Base-by-base conservation (phyloP, 2,329 filamentous ascomycete genomes). In the Alternaria triticina region DNA sequence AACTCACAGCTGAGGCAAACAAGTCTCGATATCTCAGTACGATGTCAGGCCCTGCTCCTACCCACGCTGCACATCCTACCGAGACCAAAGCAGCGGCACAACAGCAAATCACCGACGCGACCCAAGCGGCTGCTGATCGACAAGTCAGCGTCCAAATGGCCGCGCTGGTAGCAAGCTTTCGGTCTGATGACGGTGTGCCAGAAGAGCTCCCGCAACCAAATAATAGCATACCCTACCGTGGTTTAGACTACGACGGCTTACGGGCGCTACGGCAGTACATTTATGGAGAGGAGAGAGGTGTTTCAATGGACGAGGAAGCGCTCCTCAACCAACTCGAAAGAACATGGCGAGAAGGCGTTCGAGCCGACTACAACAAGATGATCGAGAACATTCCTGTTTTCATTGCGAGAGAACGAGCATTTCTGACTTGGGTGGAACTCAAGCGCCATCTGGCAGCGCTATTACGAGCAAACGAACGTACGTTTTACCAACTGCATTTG, bases 351-450 rank as follows among this genome's bases (percentile, higher is more conserved):
- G 74, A 75, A 46, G 66, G 67, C 17, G 72, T 78, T 11, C 64
- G 76, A 52, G 70, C 68, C 12, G 70, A 75, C 52, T 67, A 72
- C 40, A 62, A 74, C 15, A 73, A 69, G 55, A 71, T 74, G 50
- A 43, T 74, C 9, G 70, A 73, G 9, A 73, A 77, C 55, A 67
- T 75, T 30, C 62, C 70, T 6, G 68, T 70, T 4, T 79, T 79
- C 59, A 72, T 75, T 36, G 77, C 74, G 6, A 65, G 73, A 54
- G 77, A 79, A 57, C 71, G 76, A 25, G 76, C 75, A 8, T 73
- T 79, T 46, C 59, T 79, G 23, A 77, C 74, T 12, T 79, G 77
- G 77, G 73, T 79, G 43, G 77, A 79, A 54, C 66, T 79, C 13
- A 73, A 71, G 57, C 66, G 76, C 44, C 76, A 79, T 54, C 59